A percentile compares a stretch with the other conserved stretches of the same genome.
These are phyloP conservation scores for Tulasnella sp. DNA, from an alignment of 768 basidiomycete genomes.

Conservation along the genomic window DNA sequence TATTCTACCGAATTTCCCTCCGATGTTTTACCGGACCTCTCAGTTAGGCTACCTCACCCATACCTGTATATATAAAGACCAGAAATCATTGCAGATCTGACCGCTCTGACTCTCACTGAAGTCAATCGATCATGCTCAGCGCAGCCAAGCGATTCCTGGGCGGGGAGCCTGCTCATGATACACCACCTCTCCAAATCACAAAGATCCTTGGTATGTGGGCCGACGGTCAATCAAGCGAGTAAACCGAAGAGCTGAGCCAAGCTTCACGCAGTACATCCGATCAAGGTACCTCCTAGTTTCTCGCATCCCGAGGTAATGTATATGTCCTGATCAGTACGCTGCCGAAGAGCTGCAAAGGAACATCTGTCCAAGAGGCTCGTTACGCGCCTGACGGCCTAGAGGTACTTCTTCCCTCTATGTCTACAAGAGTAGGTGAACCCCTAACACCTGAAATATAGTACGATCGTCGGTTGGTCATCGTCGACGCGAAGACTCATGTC, in stretches of 20 bases:
- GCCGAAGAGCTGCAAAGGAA: slow-evolving; percentile 70
- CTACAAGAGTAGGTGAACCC: neutral
- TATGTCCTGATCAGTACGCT: neutral
- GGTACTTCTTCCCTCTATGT: slow-evolving; percentile 47
- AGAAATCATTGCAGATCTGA: neutral
- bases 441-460: slow-evolving; percentile 49
- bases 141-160: neutral
- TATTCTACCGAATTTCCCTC: neutral
- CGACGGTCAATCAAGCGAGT: too few relatives aligned
- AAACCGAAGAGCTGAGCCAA: too few relatives aligned
- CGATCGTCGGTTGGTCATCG: slow-evolving; percentile 72
- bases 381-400: slow-evolving; percentile 69
- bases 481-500: slow-evolving; percentile 56
- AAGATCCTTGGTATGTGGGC: slow-evolving; percentile 20
- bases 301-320: neutral
- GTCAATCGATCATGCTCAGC: neutral
- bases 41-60: too few relatives aligned
- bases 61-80: neutral
- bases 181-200: neutral
- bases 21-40: neutral
- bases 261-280: slow-evolving; percentile 4
- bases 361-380: slow-evolving; percentile 57
- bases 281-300: slow-evolving; percentile 3
- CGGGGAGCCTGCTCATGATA: neutral
- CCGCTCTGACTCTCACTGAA: neutral